phyloP scores from a whole-genome alignment of 116 monocot genomes.

The Phalaenopsis hybrid region DNA sequence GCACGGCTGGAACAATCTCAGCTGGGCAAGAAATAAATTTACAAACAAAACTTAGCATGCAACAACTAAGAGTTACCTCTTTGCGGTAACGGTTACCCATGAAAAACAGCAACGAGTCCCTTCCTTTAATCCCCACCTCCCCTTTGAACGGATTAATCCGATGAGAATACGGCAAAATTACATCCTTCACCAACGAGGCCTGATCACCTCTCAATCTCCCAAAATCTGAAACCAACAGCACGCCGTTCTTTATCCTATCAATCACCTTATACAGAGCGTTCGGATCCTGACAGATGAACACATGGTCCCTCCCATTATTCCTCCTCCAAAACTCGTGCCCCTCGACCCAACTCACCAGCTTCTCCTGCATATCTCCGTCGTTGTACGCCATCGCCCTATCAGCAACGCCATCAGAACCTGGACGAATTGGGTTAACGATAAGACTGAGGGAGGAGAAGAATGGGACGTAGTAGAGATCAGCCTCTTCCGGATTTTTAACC shows the following conservation, averaged over 20 bases:
- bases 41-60: background rate
- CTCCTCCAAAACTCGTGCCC: slow-evolving; percentile 65
- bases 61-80: slow-evolving; percentile 43
- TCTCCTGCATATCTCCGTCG: slow-evolving; percentile 81
- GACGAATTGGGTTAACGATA: slow-evolving; percentile 64
- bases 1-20: background rate
- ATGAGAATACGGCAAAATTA: slow-evolving; percentile 84
- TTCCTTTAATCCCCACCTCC: slow-evolving; percentile 43
- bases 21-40: background rate
- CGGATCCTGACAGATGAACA: slow-evolving; percentile 85
- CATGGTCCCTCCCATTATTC: slow-evolving; percentile 84
- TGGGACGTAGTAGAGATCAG: slow-evolving; percentile 84
- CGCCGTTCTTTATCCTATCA: slow-evolving; percentile 54
- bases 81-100: slow-evolving; percentile 96
- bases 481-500: slow-evolving; percentile 50
- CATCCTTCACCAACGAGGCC: slow-evolving; percentile 84
- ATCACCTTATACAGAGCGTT: slow-evolving; percentile 77
- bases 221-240: slow-evolving; percentile 81
- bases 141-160: slow-evolving; percentile 79
- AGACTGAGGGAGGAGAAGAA: slow-evolving; percentile 92
- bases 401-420: slow-evolving; percentile 8
- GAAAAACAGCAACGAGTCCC: slow-evolving; percentile 76
- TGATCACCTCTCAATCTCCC: slow-evolving; percentile 71
- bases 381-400: slow-evolving; percentile 26
- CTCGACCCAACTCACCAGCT: slow-evolving; percentile 78